A percentile compares a stretch with the other conserved stretches of the same genome.
These are phyloP conservation scores for Yarrowia sp. DNA, from an alignment of 805 yeast species.

Conservation along the genomic window DNA sequence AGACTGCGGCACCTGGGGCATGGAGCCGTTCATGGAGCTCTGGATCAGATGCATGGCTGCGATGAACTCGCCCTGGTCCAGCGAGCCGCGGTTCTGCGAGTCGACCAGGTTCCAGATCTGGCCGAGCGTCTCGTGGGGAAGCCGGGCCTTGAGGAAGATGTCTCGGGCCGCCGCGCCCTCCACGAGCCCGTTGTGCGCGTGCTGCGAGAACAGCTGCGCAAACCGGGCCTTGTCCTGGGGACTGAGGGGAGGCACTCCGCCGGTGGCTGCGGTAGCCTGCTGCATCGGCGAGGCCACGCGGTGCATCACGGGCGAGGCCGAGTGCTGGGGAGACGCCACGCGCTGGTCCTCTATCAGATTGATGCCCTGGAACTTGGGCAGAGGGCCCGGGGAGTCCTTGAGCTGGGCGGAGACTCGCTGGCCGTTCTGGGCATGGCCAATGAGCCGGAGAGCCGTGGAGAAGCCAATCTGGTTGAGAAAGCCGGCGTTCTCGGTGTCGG, in stretches of 20 bases:
- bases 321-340: constrained; percentile 30
- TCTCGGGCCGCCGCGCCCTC: constrained; percentile 79
- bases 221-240: constrained; percentile 41
- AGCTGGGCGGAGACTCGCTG: constrained; percentile 54
- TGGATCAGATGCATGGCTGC: constrained; percentile 96
- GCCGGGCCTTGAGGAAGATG: constrained; percentile 83
- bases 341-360: constrained; percentile 23
- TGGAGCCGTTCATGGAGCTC: constrained; percentile 62
- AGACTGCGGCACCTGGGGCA: constrained; percentile 55
- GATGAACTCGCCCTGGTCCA: constrained; percentile 72
- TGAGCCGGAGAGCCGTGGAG: constrained; percentile 79
- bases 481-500: constrained; percentile 89
- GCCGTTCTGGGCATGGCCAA: constrained; percentile 83
- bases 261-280: not conserved
- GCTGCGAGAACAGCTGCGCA: constrained; percentile 58
- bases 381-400: constrained; percentile 55
- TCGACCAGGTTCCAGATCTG: constrained; percentile 90
- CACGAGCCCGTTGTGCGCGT: constrained; percentile 55
- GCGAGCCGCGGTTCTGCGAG: constrained; percentile 65
- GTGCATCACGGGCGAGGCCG: constrained; percentile 28
- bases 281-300: constrained; percentile 38
- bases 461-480: constrained; percentile 78
- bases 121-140: constrained; percentile 74
- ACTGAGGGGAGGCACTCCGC: constrained; percentile 39
- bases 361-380: constrained; percentile 56